Evolutionary conservation across 2,329 filamentous ascomycete genomes (phyloP), one percentile per base, ranked within the genome.

Genomic region (Pseudomassariella vexata): DNA sequence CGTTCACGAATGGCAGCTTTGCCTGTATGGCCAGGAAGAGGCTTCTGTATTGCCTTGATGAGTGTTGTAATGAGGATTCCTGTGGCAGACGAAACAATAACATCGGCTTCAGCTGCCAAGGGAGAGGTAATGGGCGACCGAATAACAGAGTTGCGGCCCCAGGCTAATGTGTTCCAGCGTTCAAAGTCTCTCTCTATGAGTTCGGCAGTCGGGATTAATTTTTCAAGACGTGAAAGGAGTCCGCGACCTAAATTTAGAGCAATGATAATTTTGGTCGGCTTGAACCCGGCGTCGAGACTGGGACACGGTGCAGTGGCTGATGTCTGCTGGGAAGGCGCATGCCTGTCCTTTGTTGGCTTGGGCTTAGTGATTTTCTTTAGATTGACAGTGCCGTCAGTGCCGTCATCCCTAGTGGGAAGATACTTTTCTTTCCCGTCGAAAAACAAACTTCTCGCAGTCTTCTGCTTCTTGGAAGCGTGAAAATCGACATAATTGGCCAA

Each of bases 51-150:
- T 17, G 83, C 67, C 42, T 81, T 77, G 39, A 89, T 75, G 5
- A 89, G 60, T 0, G 75, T 84, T 1, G 85, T 85, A 14, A 84
- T 49, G 1, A 94, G 55, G 3, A 94, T 60, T 0, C 84, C 87
- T 0, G 73, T 76, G 0, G 64, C 66, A 0, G 85, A 77, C 0
- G 85, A 85, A 5, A 89, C 46, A 1, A 82, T 72, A 3, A 95
- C 56, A 46, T 95, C 88, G 3, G 85, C 81, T 52, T 87, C 82
- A 5, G 63, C 58, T 1, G 59, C 57, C 2, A 71, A 53, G 0
- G 58, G 41, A 0, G 63, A 66, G 4, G 46, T 37, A 3, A 58
- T 36, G n/a, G 56, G 52, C 6, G 58, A 59, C n/a, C 54, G 50
- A 17, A 42, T 38, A 16, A 54, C 45, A 28, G 54, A 48, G 32